Evolutionary conservation across 2,329 filamentous ascomycete genomes (phyloP), one percentile per base, ranked within the genome.

Genomic region (Penicillium sp.): DNA sequence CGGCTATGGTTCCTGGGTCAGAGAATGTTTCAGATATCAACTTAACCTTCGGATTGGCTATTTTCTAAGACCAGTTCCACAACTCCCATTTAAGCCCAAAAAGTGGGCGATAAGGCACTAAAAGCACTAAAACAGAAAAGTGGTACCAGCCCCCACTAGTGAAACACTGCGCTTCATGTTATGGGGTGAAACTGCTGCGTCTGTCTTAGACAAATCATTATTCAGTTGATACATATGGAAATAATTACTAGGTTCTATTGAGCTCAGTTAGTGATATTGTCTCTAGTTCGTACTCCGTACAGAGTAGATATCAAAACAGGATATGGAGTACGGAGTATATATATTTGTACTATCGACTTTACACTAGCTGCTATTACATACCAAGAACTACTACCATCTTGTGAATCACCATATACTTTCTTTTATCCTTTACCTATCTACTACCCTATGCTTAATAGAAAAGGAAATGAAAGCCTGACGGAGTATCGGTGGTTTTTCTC

Each of bases 81-180:
- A 19, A 44, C 16, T 22, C 11, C 9, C 5, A 33, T 33, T 33
- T n/a, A 11, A 35, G 19, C 43, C 43, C 14, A 6, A 25, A 25
- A 2, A 12, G 14, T 0, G 30, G 19, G 3, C 17, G 14, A 7
- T 16, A 33, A 11, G 7, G 7, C 19, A 25, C 17, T 25, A 45
- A 12, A 35, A 12, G 7, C 19, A 25, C 17, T 25, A 45, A 12
- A 35, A 12, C 2, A 12, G 7, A 31, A 43, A 30, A 14, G 25
- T 22, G n/a, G 16, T 36, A 14, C 41, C 3, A 17, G 42, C 50
- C 55, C 44, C 56, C 56, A 59, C 56, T 16, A 35, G 36, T 56
- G 56, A 60, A 58, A 60, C 58, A 58, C 37, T 50, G 44, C 31
- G 12, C 5, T 12, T 5, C 12, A 46, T 46, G 46, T 35, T 50